Evolutionary conservation across 129 eudicot genomes (phyloP).

Genomic region (Arctium minus): DNA sequence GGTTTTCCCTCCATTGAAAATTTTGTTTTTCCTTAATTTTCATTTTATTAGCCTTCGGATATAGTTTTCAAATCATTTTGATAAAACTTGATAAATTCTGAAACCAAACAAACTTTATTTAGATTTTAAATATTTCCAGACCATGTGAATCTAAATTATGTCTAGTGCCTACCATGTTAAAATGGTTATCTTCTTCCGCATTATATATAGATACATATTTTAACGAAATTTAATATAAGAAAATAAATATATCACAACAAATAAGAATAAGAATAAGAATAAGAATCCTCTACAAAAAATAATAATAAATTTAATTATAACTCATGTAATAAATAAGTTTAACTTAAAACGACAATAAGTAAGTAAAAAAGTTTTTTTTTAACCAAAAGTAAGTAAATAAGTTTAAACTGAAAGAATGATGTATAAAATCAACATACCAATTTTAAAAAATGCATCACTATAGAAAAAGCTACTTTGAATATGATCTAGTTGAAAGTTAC

Average conservation of each 20-base stretch:
- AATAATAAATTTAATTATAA: too few relatives aligned
- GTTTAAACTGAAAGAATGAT: not conserved
- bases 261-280: too few relatives aligned
- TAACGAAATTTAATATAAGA: too few relatives aligned
- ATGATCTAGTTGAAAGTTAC: not conserved
- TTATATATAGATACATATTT: too few relatives aligned
- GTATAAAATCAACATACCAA: not conserved
- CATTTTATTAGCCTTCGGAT: not conserved
- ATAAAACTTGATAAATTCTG: not conserved
- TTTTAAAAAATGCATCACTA: not conserved
- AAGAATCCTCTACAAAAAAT: not conserved
- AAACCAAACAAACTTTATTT: not conserved
- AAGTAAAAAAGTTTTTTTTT: too few relatives aligned
- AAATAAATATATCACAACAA: too few relatives aligned
- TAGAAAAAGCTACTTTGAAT: not conserved
- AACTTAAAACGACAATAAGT: not conserved
- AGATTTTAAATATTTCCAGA: not conserved
- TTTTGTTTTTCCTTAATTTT: not conserved
- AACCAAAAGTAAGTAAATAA: too few relatives aligned
- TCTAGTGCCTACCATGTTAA: too few relatives aligned
- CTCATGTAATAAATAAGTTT: not conserved
- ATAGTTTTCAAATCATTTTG: not conserved
- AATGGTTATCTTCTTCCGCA: too few relatives aligned
- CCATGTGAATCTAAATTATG: not conserved
- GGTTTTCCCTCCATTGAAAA: too few relatives aligned